Percentiles rank a stretch among this genome's conserved stretches.
Conservation (phyloP, 2,329 filamentous ascomycete species). For the Magnaporthales sp. region DNA sequence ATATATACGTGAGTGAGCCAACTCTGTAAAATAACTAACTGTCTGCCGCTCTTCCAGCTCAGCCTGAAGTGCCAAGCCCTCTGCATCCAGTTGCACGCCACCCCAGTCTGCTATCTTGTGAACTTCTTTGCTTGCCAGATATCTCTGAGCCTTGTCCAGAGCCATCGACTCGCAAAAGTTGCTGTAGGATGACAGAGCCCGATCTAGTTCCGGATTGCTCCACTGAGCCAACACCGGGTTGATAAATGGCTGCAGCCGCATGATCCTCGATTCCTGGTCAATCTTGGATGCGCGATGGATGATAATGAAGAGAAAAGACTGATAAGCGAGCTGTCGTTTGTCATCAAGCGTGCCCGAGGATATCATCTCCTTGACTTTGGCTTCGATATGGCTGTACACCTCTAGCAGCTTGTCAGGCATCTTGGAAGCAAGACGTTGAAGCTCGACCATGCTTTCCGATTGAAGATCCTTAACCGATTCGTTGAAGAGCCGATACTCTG, state of each 20-base stretch:
- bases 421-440: slow-evolving; percentile 79
- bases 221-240: slow-evolving; percentile 75
- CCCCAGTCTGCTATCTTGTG: slow-evolving; percentile 79
- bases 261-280: slow-evolving; percentile 60
- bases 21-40: slow-evolving; percentile 26
- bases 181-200: slow-evolving; percentile 63
- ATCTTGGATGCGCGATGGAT: slow-evolving; percentile 77
- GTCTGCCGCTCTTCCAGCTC: slow-evolving; percentile 70
- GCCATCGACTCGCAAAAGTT: slow-evolving; percentile 75
- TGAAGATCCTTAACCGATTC: slow-evolving; percentile 89
- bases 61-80: slow-evolving; percentile 70
- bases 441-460: slow-evolving; percentile 72
- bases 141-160: slow-evolving; percentile 71
- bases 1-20: not conserved
- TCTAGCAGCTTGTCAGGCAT: slow-evolving; percentile 85
- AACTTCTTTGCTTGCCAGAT: slow-evolving; percentile 60
- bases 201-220: slow-evolving; percentile 61
- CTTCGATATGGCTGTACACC: slow-evolving; percentile 81
- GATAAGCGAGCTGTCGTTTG: slow-evolving; percentile 76
- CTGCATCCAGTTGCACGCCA: slow-evolving; percentile 62
- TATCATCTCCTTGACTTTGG: slow-evolving; percentile 73
- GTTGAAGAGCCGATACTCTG: slow-evolving; percentile 64
- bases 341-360: slow-evolving; percentile 66
- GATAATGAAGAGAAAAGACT: slow-evolving; percentile 88
- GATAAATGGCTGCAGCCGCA: slow-evolving; percentile 68